phyloP scores from a whole-genome alignment of 345 rosid genomes.

The Rhizophora apiculata region DNA sequence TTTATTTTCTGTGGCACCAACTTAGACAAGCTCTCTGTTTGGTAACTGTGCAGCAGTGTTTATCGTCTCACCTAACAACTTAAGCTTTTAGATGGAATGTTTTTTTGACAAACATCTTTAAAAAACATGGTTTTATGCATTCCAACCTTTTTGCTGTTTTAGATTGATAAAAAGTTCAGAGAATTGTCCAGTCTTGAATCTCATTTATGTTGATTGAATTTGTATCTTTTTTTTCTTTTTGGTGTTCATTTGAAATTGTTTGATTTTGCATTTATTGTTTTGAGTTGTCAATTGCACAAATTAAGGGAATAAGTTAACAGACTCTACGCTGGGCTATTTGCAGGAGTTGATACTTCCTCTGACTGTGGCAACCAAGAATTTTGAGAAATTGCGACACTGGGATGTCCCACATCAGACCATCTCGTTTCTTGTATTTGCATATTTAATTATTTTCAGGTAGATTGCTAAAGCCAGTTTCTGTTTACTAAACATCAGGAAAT shows the following conservation, averaged over 20 bases:
- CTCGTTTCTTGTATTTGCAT: constrained; percentile 66
- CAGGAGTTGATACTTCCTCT: constrained; percentile 91
- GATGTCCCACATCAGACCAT: constrained; percentile 84
- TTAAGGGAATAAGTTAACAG: neutral
- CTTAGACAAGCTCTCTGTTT: neutral
- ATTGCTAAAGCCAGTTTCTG: no score
- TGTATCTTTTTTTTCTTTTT: no score
- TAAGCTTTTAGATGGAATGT: no score
- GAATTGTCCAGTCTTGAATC: neutral
- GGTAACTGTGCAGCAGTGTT: neutral
- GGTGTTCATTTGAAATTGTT: no score
- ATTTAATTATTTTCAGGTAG: constrained; percentile 78
- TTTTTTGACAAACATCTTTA: neutral
- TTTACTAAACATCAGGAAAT: no score
- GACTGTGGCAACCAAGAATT: constrained; percentile 48
- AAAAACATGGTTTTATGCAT: neutral
- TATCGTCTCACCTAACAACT: neutral
- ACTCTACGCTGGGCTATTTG: constrained; percentile 9
- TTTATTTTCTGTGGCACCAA: no score
- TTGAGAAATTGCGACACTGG: constrained; percentile 78
- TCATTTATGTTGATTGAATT: neutral
- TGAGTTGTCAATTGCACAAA: neutral
- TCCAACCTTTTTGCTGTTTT: neutral
- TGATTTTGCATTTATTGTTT: no score
- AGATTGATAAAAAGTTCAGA: neutral